phyloP scores from a whole-genome alignment of 805 yeast genomes.

The Ogataea philodendri region DNA sequence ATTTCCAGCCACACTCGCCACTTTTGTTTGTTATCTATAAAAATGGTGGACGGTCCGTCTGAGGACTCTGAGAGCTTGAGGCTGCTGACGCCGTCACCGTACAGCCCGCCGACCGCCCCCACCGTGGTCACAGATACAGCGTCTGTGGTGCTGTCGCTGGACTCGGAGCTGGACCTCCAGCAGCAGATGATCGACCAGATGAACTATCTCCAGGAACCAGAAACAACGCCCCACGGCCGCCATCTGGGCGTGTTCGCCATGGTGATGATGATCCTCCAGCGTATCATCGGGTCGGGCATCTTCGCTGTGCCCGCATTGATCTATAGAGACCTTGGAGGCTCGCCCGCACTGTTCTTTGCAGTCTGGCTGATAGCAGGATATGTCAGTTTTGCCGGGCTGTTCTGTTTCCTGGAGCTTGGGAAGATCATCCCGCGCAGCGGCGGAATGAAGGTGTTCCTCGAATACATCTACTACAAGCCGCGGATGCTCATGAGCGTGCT shows the following conservation, averaged over 20 bases:
- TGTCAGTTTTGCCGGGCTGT: constrained; percentile 65
- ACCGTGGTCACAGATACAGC: too few relatives aligned
- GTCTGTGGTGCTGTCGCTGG: constrained; percentile 4
- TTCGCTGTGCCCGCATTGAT: constrained; percentile 70
- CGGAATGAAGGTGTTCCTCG: constrained; percentile 71
- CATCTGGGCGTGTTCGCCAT: constrained; percentile 71
- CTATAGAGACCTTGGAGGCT: constrained; percentile 66
- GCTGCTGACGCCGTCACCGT: background rate
- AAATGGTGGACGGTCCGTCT: too few relatives aligned
- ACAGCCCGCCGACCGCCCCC: too few relatives aligned
- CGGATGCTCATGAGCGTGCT: constrained; percentile 48
- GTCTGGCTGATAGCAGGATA: constrained; percentile 65
- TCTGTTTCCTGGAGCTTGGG: constrained; percentile 67
- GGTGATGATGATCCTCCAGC: constrained; percentile 58
- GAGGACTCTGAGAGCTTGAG: background rate
- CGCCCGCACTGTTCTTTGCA: constrained; percentile 54
- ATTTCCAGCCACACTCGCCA: too few relatives aligned
- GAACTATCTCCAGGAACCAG: constrained; percentile 32
- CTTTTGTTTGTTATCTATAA: too few relatives aligned
- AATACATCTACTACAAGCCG: constrained; percentile 63
- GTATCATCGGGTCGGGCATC: constrained; percentile 78
- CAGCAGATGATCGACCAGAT: constrained; percentile 23
- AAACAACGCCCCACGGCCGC: constrained; percentile 69
- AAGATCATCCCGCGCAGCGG: constrained; percentile 71
- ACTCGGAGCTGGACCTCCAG: constrained; percentile 13